Evolutionary conservation across 169 alveolate species (phyloP), one percentile per base, ranked within the genome.

Genomic region (Babesia sp.): DNA sequence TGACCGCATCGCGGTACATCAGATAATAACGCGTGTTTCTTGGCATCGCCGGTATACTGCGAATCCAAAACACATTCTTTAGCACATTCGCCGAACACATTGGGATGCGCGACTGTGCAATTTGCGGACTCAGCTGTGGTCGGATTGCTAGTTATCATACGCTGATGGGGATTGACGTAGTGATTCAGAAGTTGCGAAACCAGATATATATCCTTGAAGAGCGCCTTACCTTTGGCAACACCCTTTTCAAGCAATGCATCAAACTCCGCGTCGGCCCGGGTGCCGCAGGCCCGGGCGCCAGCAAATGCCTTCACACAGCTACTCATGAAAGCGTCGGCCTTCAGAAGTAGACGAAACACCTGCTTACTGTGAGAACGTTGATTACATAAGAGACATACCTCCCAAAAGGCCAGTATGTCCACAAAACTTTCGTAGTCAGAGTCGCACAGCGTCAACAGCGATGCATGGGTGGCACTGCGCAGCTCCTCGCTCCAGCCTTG

Each of bases 401-500:
- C 74, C 74, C 74, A 64, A 33, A 64, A 64, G 24, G 74, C 74
- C 37, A 64, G 34, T 18, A 64, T 51, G 33, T 64, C 74, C 20
- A 64, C 74, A 33, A 64, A 64, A 31, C 51, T 64, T 11, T 64
- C 74, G 39, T 64, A 64, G 61, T 64, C 74, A 34, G 45, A 29
- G 12, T 64, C 74, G 41, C 63, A 1, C 8, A 64, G 61, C 11
- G 74, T 64, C 44, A 48, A 64, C 39, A 64, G 50, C 18, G 74
- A 46, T 26, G 74, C 44, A 28, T 34, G 16, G 48, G 74, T 64
- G 59, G 74, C 74, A 48, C 16, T n/a, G 34, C 61, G 59, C 50
- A 64, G 61, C 51, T 64, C 74, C 37, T 64, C 74, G 61, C 74
- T 64, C 74, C 74, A 64, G 39, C 74, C 74, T 50, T 64, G 41